Conservation (phyloP, 2,329 filamentous ascomycete genomes). For the Epichloe festucae region DNA sequence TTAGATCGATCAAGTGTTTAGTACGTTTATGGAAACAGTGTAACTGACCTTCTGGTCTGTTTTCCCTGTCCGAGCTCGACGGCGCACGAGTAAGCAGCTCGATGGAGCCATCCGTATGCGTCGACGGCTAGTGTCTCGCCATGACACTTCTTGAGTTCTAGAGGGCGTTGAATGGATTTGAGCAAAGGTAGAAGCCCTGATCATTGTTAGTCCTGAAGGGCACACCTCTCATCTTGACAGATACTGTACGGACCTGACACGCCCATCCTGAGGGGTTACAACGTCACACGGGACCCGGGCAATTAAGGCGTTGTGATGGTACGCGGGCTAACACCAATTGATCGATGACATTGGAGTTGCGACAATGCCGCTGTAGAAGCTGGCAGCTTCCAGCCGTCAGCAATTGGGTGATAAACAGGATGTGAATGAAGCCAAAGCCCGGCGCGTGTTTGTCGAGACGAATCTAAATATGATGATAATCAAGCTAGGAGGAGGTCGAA, state of each 20-base stretch:
- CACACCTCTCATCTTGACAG: not conserved
- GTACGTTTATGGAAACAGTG: constrained; percentile 4
- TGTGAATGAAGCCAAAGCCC: not conserved
- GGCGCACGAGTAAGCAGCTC: constrained; percentile 80
- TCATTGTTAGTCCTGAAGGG: constrained; percentile 19
- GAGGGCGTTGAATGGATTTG: constrained; percentile 90
- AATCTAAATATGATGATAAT: not conserved
- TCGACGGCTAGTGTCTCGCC: constrained; percentile 91
- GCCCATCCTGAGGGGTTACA: constrained; percentile 18
- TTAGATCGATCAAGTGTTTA: not conserved
- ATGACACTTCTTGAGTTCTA: constrained; percentile 71
- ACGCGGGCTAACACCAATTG: not conserved
- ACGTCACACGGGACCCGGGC: not conserved
- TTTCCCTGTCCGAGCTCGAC: constrained; percentile 81
- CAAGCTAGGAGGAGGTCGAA: not conserved
- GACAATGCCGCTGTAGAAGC: not conserved
- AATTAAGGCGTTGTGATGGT: not conserved
- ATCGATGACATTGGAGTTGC: not conserved
- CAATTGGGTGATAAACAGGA: not conserved
- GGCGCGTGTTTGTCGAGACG: not conserved
- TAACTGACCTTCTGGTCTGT: constrained; percentile 66
- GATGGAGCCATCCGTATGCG: constrained; percentile 95
- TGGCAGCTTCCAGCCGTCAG: not conserved
- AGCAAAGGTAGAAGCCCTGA: constrained; percentile 72
- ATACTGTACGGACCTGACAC: constrained; percentile 19